Percentiles rank a stretch among this genome's conserved stretches.
phyloP scores from a whole-genome alignment of 2,329 filamentous ascomycete species.

The Metarhizium anisopliae region DNA sequence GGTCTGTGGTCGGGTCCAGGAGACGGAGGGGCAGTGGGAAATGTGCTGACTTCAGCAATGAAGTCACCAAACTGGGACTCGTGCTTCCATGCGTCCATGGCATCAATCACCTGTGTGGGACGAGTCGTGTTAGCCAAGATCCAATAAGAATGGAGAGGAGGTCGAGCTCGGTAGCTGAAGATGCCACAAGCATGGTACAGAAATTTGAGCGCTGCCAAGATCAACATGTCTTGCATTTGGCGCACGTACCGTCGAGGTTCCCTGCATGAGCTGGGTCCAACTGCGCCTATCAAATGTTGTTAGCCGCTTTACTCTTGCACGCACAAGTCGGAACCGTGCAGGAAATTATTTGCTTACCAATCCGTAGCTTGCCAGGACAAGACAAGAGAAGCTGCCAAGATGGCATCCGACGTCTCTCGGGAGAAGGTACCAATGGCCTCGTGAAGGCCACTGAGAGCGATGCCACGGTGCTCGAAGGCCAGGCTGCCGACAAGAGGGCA shows the following conservation, averaged over 20 bases:
- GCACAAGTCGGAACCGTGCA: conserved; percentile 1
- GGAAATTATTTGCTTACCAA: conserved; percentile 55
- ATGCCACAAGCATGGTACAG: neutral
- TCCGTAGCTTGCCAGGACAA: conserved; percentile 95
- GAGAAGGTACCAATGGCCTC: conserved; percentile 81
- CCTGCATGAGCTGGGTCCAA: conserved; percentile 89
- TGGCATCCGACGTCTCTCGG: conserved; percentile 77
- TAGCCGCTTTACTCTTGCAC: conserved; percentile 8
- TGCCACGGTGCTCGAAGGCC: conserved; percentile 79
- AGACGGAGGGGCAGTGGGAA: conserved; percentile 57
- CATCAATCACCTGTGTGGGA: conserved; percentile 63
- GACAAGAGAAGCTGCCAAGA: conserved; percentile 83
- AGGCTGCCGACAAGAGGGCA: conserved; percentile 80
- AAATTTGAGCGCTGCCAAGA: neutral
- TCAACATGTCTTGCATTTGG: conserved; percentile 1
- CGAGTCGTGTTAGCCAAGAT: conserved; percentile 2
- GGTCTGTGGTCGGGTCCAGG: conserved; percentile 53
- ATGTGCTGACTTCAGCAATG: conserved; percentile 70
- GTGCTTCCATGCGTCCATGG: conserved; percentile 87
- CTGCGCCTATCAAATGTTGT: conserved; percentile 56
- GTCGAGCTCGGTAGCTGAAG: neutral
- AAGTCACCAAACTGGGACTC: conserved; percentile 80
- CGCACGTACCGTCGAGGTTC: conserved; percentile 69
- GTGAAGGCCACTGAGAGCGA: conserved; percentile 79
- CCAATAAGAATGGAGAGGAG: neutral